Evolutionary conservation across 2,329 filamentous ascomycete genomes (phyloP).

Genomic region (Aspergillus amoenus): DNA sequence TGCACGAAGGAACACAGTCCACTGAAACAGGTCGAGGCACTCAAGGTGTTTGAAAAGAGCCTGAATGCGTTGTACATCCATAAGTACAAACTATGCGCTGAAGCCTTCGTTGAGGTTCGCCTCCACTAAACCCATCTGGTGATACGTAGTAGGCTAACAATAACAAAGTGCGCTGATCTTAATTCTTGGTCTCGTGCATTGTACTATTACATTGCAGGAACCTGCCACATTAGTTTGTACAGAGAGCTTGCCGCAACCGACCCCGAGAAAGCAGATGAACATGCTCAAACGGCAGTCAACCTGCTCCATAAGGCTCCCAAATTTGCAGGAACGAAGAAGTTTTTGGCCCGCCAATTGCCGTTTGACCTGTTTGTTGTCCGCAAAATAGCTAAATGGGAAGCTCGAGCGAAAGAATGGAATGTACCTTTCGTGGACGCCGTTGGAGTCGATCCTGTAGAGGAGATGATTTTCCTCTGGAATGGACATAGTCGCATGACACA

Average conservation of each 20-base stretch:
- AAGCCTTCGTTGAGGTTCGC: slow-evolving; percentile 65
- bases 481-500: slow-evolving; percentile 77
- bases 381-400: slow-evolving; percentile 87
- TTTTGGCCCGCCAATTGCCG: slow-evolving; percentile 85
- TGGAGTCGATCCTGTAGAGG: slow-evolving; percentile 75
- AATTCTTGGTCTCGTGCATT: slow-evolving; percentile 90
- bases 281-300: slow-evolving; percentile 66
- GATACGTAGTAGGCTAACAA: neutral
- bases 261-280: slow-evolving; percentile 49
- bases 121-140: neutral
- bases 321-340: slow-evolving; percentile 78
- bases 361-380: slow-evolving; percentile 83
- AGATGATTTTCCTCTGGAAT: slow-evolving; percentile 95
- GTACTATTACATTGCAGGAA: slow-evolving; percentile 85
- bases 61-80: slow-evolving; percentile 77
- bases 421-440: slow-evolving; percentile 75
- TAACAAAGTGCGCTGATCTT: slow-evolving; percentile 63
- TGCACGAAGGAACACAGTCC: slow-evolving; percentile 61
- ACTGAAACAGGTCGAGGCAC: slow-evolving; percentile 83
- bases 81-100: slow-evolving; percentile 70
- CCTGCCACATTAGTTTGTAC: slow-evolving; percentile 78
- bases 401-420: slow-evolving; percentile 65
- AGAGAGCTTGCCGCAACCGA: slow-evolving; percentile 46
- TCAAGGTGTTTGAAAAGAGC: slow-evolving; percentile 81
- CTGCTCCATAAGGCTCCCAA: slow-evolving; percentile 70